Percentiles rank a stretch among this genome's conserved stretches.
Evolutionary conservation across 352 stramenopile genomes (phyloP).

Genomic region (Phytophthora colocasiae): DNA sequence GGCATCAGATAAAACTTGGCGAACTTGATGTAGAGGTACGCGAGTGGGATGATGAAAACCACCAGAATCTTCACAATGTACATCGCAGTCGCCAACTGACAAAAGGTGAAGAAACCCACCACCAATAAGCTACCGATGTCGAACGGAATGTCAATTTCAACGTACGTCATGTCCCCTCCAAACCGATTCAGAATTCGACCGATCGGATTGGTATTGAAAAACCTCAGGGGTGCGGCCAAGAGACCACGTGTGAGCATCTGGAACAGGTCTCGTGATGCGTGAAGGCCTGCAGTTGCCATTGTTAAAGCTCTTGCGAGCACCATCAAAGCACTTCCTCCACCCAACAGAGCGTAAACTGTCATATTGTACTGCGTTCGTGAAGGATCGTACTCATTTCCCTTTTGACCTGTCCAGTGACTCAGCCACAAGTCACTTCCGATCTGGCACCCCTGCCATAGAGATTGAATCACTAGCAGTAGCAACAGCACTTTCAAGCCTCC

Average conservation of each 20-base stretch:
- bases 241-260: constrained; percentile 83
- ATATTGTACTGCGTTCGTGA: constrained; percentile 30
- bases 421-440: constrained; percentile 42
- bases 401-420: constrained; percentile 46
- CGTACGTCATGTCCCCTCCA: constrained; percentile 83
- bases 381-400: constrained; percentile 22
- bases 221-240: constrained; percentile 84
- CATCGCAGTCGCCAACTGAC: constrained; percentile 77
- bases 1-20: constrained; percentile 46
- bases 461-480: constrained; percentile 26
- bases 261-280: constrained; percentile 67
- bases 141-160: constrained; percentile 77
- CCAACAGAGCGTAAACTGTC: constrained; percentile 38
- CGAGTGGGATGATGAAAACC: constrained; percentile 77
- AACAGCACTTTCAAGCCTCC: constrained; percentile 40
- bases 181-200: constrained; percentile 92
- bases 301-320: constrained; percentile 29
- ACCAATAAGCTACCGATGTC: constrained; percentile 50
- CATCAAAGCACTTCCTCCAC: constrained; percentile 32
- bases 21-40: constrained; percentile 77
- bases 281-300: constrained; percentile 45
- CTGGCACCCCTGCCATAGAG: constrained; percentile 42
- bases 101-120: constrained; percentile 72
- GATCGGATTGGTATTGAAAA: constrained; percentile 93
- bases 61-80: constrained; percentile 81